phyloP scores from a whole-genome alignment of 129 eudicot species.

The Flaveria sonorensis region DNA sequence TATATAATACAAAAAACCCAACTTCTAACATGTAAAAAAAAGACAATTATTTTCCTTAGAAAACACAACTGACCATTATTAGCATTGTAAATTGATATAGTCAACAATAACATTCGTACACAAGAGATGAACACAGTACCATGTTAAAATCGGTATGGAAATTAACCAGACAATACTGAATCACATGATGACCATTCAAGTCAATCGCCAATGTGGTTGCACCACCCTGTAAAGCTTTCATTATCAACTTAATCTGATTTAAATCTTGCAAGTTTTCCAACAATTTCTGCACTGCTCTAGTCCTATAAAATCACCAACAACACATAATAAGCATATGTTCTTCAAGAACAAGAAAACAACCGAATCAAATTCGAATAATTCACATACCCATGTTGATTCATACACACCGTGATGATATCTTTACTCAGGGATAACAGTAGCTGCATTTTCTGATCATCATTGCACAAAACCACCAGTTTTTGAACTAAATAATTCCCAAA shows the following conservation, averaged over 20 bases:
- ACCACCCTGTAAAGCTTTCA: slow-evolving; percentile 48
- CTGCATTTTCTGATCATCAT: slow-evolving; percentile 59
- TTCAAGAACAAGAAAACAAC: background rate
- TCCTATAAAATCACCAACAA: slow-evolving; percentile 36
- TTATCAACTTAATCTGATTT: slow-evolving; percentile 38
- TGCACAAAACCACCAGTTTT: slow-evolving; percentile 54
- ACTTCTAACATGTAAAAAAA: background rate
- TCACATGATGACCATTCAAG: slow-evolving; percentile 66
- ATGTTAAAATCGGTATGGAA: slow-evolving; percentile 49
- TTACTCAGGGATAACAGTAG: slow-evolving; percentile 40
- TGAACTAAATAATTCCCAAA: slow-evolving; percentile 58
- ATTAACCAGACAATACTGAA: slow-evolving; percentile 53
- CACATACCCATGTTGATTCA: slow-evolving; percentile 61
- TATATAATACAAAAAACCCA: background rate
- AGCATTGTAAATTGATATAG: no score
- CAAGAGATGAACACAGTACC: slow-evolving; percentile 35
- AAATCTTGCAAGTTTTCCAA: slow-evolving; percentile 50
- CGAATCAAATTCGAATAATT: background rate
- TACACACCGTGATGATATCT: slow-evolving; percentile 48
- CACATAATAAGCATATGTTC: background rate
- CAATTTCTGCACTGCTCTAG: slow-evolving; percentile 54
- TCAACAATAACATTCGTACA: no score
- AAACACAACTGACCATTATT: no score
- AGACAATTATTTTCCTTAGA: background rate
- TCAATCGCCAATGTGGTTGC: slow-evolving; percentile 56